phyloP scores from a whole-genome alignment of 805 yeast species.

The Saturnispora sekii region DNA sequence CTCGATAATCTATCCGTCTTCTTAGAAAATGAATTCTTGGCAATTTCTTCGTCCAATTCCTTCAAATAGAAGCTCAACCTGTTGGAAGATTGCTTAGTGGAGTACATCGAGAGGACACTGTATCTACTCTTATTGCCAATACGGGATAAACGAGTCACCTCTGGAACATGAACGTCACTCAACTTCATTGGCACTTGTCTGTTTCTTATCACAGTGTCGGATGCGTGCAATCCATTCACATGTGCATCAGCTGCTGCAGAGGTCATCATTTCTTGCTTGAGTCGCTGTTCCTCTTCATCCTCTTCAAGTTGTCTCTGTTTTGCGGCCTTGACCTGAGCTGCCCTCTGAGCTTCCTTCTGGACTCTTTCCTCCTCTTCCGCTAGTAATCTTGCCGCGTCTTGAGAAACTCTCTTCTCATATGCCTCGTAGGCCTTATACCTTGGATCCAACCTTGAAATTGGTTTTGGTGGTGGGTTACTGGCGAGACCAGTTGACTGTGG shows the following conservation, averaged over 20 bases:
- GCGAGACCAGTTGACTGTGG: conserved; percentile 18
- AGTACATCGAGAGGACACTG: conserved; percentile 62
- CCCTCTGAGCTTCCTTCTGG: conserved; percentile 7
- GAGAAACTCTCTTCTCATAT: conserved; percentile 33
- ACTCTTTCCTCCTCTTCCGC: conserved; percentile 21
- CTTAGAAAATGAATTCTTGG: conserved; percentile 2
- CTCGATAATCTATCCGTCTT: conserved; percentile 18
- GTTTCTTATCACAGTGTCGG: conserved; percentile 11
- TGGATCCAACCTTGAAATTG: conserved; percentile 49
- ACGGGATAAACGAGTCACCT: conserved; percentile 59
- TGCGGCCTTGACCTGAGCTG: conserved; percentile 10
- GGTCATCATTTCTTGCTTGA: conserved; percentile 5
- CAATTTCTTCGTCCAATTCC: conserved; percentile 16
- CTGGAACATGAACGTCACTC: conserved; percentile 59
- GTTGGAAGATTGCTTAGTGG: conserved; percentile 55
- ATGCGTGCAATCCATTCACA: neutral
- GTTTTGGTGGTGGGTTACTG: conserved; percentile 37
- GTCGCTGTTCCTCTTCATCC: conserved; percentile 9
- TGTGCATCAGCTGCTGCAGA: conserved; percentile 1
- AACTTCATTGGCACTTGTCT: conserved; percentile 37
- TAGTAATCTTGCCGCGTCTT: conserved; percentile 31
- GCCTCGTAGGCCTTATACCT: conserved; percentile 42
- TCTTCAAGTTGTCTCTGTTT: conserved; percentile 7
- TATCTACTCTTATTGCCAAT: conserved; percentile 57
- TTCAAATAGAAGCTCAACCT: conserved; percentile 42